phyloP scores from a whole-genome alignment of 345 rosid genomes.

The Carallia brachiata region DNA sequence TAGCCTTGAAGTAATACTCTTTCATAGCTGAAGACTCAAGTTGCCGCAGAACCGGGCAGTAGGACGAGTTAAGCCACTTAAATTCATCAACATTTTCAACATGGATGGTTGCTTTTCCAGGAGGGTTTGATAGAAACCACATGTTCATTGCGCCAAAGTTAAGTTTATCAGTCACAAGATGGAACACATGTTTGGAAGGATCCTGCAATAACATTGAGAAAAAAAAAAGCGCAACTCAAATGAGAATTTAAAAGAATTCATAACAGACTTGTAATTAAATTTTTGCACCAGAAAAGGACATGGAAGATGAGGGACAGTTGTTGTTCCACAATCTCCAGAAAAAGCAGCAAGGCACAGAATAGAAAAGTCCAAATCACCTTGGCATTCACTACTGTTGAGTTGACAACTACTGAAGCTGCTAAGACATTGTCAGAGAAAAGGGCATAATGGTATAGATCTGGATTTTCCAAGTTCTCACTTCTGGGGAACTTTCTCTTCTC shows the following conservation, averaged over 20 bases:
- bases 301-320: not conserved
- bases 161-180: conserved; percentile 91
- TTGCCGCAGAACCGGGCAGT: conserved; percentile 95
- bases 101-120: conserved; percentile 88
- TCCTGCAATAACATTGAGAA: conserved; percentile 53
- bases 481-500: conserved; percentile 90
- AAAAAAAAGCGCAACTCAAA: conserved; percentile 9
- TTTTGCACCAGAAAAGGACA: not conserved
- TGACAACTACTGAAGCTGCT: conserved; percentile 99
- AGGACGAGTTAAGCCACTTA: conserved; percentile 96
- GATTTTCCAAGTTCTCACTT: conserved; percentile 83
- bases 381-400: conserved; percentile 88
- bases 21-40: conserved; percentile 93
- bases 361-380: conserved; percentile 52
- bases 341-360: not conserved
- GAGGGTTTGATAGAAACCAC: conserved; percentile 98
- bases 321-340: not conserved
- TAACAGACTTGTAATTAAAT: not conserved
- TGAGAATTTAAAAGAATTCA: not conserved
- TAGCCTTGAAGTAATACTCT: conserved; percentile 96
- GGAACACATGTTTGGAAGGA: conserved; percentile 94
- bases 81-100: conserved; percentile 98
- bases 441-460: conserved; percentile 88
- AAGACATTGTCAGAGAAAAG: conserved; percentile 98
- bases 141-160: conserved; percentile 98